Conservation (phyloP, 805 yeast genomes). For the Candida pini region DNA sequence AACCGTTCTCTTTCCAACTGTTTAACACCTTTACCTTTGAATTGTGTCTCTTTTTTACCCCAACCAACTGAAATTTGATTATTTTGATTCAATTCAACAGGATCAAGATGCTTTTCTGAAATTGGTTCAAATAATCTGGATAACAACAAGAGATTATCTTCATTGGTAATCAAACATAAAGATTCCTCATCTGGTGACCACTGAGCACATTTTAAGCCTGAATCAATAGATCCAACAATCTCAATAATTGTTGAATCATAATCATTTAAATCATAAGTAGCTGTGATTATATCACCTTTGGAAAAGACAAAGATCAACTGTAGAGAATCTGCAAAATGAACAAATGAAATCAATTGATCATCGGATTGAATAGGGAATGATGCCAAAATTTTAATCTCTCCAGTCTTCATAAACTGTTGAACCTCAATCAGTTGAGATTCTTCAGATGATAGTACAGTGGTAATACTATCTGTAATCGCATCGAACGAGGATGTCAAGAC, state of each 20-base stretch:
- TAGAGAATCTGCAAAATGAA: constrained; percentile 64
- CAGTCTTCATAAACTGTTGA: constrained; percentile 68
- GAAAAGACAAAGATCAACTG: constrained; percentile 61
- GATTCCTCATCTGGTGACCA: constrained; percentile 96
- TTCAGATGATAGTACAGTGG: constrained; percentile 52
- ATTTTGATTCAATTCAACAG: constrained; percentile 60
- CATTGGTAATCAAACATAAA: constrained; percentile 59
- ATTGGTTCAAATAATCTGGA: constrained; percentile 78
- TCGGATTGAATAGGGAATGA: constrained; percentile 46
- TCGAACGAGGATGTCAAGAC: constrained; percentile 58
- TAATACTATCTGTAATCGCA: constrained; percentile 64
- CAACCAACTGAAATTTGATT: constrained; percentile 96
- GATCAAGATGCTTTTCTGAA: constrained; percentile 51
- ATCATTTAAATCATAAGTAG: constrained; percentile 38
- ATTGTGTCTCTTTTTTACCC: constrained; percentile 97
- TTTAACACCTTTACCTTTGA: constrained; percentile 87
- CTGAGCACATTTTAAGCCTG: constrained; percentile 60
- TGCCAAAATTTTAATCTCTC: constrained; percentile 52
- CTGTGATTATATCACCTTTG: constrained; percentile 72
- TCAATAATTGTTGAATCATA: constrained; percentile 56
- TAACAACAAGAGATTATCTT: constrained; percentile 55
- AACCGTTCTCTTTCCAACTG: constrained; percentile 61
- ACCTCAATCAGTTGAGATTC: constrained; percentile 61
- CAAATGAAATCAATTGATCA: constrained; percentile 47
- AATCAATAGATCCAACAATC: constrained; percentile 80